Conservation (phyloP, 2,329 filamentous ascomycete genomes). For the Aspergillus sp. region DNA sequence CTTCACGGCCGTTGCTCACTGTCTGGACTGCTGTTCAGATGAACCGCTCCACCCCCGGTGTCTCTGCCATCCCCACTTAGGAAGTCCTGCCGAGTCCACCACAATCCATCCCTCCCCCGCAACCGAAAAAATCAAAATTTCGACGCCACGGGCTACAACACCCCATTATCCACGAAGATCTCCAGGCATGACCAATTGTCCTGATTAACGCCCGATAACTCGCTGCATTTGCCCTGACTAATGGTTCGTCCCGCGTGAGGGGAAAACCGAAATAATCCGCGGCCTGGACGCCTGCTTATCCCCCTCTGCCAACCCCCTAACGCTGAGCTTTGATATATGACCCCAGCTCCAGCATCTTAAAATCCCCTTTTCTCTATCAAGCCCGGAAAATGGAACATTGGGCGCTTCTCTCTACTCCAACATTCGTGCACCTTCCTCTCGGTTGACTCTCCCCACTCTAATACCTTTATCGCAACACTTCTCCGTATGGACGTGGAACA, state of each 20-base stretch:
- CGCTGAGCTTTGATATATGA: neutral
- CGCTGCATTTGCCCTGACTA: neutral
- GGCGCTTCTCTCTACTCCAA: slow-evolving; percentile 11
- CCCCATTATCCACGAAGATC: neutral
- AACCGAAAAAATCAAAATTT: neutral
- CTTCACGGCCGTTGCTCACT: no score
- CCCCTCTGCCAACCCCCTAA: neutral
- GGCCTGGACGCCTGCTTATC: neutral
- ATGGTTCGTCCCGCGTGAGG: neutral
- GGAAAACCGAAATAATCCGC: neutral
- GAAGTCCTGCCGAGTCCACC: slow-evolving; percentile 30
- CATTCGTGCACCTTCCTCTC: slow-evolving; percentile 20
- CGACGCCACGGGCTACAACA: neutral
- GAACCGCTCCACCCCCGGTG: neutral
- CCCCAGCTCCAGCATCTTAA: neutral
- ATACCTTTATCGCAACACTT: neutral
- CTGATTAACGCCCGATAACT: neutral
- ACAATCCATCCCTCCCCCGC: slow-evolving; percentile 9
- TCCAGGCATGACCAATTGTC: neutral
- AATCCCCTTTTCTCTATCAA: slow-evolving; percentile 1
- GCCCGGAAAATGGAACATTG: slow-evolving; percentile 26
- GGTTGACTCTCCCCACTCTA: slow-evolving; percentile 18
- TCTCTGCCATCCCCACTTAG: slow-evolving; percentile 20
- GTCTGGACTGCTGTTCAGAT: no score
- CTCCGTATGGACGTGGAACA: slow-evolving; percentile 28